Conservation (phyloP, 768 basidiomycete genomes). For the Boletellus sp. region DNA sequence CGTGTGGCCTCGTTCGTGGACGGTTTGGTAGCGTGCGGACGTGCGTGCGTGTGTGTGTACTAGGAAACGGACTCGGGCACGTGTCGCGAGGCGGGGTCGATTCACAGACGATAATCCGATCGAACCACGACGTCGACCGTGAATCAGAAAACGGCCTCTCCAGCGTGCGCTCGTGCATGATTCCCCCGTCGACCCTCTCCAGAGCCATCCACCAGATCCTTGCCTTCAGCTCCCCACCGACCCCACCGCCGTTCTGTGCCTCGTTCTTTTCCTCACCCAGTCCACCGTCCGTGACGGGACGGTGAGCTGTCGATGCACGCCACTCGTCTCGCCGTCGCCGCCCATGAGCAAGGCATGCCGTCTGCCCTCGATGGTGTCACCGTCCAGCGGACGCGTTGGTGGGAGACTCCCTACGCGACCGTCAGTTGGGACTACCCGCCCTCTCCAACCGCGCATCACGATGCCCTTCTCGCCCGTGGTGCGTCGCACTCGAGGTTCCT, state of each 20-base stretch:
- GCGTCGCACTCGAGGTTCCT: slow-evolving; percentile 28
- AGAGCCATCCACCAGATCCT: too few species aligned
- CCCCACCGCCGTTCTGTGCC: too few species aligned
- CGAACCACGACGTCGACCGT: slow-evolving; percentile 6
- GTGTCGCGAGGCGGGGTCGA: slow-evolving; percentile 5
- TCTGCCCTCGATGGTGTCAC: not conserved
- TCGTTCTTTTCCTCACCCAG: too few species aligned
- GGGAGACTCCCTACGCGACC: slow-evolving; percentile 11
- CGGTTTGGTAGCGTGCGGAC: too few species aligned
- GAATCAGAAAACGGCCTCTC: slow-evolving; percentile 9
- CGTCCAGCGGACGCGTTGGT: slow-evolving; percentile 6
- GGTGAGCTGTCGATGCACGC: slow-evolving; percentile 11
- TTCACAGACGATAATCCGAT: slow-evolving; percentile 22
- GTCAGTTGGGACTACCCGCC: slow-evolving; percentile 24
- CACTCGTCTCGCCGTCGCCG: slow-evolving; percentile 11
- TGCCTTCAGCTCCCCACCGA: too few species aligned
- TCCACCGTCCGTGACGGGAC: not conserved
- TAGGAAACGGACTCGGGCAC: slow-evolving; percentile 6
- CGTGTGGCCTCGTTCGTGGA: not conserved
- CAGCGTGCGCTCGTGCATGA: not conserved
- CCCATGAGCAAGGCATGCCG: not conserved
- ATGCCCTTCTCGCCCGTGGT: slow-evolving; percentile 24
- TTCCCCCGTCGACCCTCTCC: too few species aligned
- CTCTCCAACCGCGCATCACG: slow-evolving; percentile 8
- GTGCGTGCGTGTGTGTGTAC: too few species aligned